Evolutionary conservation across 2,329 filamentous ascomycete genomes (phyloP), one percentile per base, ranked within the genome.

Genomic region (Harringtonia lauricola): DNA sequence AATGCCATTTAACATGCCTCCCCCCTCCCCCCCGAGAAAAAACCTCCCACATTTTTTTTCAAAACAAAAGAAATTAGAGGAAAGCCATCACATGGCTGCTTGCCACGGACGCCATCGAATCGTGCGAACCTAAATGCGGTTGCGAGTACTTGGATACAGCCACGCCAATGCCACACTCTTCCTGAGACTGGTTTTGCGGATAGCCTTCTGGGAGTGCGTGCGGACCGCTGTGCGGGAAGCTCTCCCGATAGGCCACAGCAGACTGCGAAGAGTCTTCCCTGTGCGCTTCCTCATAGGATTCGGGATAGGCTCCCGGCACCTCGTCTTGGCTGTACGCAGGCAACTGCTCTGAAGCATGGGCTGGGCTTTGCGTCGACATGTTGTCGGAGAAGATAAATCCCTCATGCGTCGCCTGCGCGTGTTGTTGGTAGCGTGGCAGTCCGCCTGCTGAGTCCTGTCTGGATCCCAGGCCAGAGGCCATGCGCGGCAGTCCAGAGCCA

Each of bases 101-200:
- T 14, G 37, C 46, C 15, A 31, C 17, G 26, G 47, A 51, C 36
- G 19, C 41, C 30, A 42, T n/a, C 17, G 49, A 49, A 34, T 36
- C 40, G 31, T 38, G 48, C 40, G 49, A 47, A 1, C 15, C 39
- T 37, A 47, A 19, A 21, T 42, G 39, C 18, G 45, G 31, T 22
- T 47, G 42, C 13, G 49, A 37, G 36, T 49, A 51, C 37, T 39
- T 39, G 36, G 47, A 49, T 30, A 51, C 44, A 13, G 49, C 47
- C 31, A 47, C 15, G n/a, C 47, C 47, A 17, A 49, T 43, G 37
- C 18, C 37, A 4, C 8, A 14, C 18, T 17, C 36, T n/a, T 35
- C 30, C 2, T 35, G 21, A 2, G 12, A 9, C 19, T 8, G n/a
- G 22, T 17, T 22, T 22, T n/a, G 26, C 12, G 5, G 15, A 14